A percentile compares a stretch with the other conserved stretches of the same genome.
Evolutionary conservation across 2,329 filamentous ascomycete species (phyloP).

Genomic region (Cladosporium sp.): DNA sequence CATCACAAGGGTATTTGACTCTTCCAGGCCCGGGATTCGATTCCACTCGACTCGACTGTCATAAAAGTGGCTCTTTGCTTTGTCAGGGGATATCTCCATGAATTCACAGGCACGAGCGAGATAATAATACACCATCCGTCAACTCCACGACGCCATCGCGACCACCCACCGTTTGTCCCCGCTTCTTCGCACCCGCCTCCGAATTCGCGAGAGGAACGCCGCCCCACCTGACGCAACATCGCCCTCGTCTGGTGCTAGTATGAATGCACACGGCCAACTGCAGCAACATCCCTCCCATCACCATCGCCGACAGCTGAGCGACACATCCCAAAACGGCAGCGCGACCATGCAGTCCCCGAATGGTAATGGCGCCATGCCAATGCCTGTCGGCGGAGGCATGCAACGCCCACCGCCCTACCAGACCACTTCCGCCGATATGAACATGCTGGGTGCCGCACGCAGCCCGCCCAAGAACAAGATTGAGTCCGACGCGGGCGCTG

Average conservation of each 20-base stretch:
- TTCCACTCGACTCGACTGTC: no score
- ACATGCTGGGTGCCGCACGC: slow-evolving; percentile 30
- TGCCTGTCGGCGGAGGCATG: slow-evolving; percentile 20
- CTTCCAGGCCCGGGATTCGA: no score
- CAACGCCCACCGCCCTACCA: slow-evolving; percentile 19
- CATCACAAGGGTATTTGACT: no score
- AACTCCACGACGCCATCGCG: not conserved
- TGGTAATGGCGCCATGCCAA: slow-evolving; percentile 25
- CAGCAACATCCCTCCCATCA: slow-evolving; percentile 7
- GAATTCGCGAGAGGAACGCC: not conserved
- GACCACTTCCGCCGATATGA: slow-evolving; percentile 20
- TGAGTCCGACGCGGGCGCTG: slow-evolving; percentile 20
- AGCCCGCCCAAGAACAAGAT: slow-evolving; percentile 49
- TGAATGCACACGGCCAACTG: slow-evolving; percentile 8
- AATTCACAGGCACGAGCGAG: no score
- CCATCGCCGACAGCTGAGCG: slow-evolving; percentile 7
- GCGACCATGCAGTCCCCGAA: slow-evolving; percentile 10
- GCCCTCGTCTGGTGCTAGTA: slow-evolving; percentile 1
- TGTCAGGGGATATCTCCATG: no score
- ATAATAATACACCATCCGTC: not conserved
- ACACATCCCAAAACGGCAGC: slow-evolving; percentile 4
- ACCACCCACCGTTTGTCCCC: not conserved
- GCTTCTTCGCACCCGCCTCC: not conserved
- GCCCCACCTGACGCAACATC: slow-evolving; percentile 4
- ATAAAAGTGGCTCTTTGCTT: no score